Conservation (phyloP, 768 basidiomycete species). For the Kwoniella heveanensis region DNA sequence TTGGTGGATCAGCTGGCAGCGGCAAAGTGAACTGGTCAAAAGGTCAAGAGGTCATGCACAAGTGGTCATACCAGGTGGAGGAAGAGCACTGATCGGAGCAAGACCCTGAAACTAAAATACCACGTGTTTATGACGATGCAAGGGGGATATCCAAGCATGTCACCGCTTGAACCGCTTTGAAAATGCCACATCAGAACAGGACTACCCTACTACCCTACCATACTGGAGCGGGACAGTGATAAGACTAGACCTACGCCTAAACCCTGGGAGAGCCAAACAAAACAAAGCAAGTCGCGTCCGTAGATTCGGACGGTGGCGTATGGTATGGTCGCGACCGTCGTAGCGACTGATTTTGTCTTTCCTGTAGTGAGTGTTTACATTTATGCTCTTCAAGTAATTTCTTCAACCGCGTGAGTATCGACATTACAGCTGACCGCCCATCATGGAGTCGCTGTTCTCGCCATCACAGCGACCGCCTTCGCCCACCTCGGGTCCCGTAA, state of each 20-base stretch:
- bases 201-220: too few relatives aligned
- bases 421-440: neutral
- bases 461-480: constrained; percentile 22
- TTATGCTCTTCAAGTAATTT: too few relatives aligned
- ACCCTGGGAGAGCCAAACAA: constrained; percentile 27
- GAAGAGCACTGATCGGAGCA: neutral
- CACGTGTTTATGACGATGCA: neutral
- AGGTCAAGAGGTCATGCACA: too few relatives aligned
- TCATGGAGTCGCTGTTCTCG: constrained; percentile 31
- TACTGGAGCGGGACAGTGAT: too few relatives aligned
- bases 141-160: neutral
- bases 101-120: neutral
- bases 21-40: too few relatives aligned
- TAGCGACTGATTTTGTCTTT: constrained; percentile 31
- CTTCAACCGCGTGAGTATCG: too few relatives aligned
- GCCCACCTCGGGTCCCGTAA: constrained; percentile 45
- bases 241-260: too few relatives aligned
- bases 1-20: too few relatives aligned
- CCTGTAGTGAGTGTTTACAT: too few relatives aligned
- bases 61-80: constrained; percentile 1
- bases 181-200: neutral
- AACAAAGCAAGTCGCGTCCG: constrained; percentile 11
- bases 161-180: too few relatives aligned
- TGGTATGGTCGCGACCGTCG: too few relatives aligned
- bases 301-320: too few relatives aligned